Conservation (phyloP, 495 filamentous ascomycete genomes). For the Wilcoxina mikolae region DNA sequence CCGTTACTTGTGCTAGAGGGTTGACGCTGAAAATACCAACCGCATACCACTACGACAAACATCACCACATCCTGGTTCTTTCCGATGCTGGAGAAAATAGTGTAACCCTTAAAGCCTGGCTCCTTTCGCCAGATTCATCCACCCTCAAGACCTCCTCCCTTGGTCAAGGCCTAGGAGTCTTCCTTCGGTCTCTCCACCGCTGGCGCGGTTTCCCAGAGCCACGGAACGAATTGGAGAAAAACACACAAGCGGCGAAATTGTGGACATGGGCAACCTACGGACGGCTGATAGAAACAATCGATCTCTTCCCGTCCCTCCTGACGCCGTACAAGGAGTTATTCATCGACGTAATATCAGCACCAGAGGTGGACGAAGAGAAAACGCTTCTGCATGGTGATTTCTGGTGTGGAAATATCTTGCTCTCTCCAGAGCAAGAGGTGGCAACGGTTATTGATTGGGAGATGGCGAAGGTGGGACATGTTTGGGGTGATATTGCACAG, state of each 20-base stretch:
- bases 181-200: neutral
- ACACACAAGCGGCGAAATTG: neutral
- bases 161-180: neutral
- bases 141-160: neutral
- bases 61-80: neutral
- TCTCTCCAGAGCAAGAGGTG: neutral
- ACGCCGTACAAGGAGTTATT: neutral
- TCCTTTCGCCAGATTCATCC: neutral
- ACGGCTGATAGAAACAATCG: neutral
- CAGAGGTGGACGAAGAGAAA: neutral
- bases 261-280: neutral
- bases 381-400: neutral
- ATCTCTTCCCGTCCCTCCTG: neutral
- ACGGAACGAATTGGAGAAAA: neutral
- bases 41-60: neutral
- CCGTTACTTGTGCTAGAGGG: neutral
- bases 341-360: neutral
- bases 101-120: neutral
- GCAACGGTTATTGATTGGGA: neutral
- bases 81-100: neutral
- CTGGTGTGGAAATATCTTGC: neutral
- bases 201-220: neutral
- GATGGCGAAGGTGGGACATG: neutral
- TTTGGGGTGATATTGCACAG: constrained; percentile 17
- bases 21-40: neutral